A percentile compares a stretch with the other conserved stretches of the same genome.
Conservation (phyloP, 345 rosid genomes). For the Citrus medica region DNA sequence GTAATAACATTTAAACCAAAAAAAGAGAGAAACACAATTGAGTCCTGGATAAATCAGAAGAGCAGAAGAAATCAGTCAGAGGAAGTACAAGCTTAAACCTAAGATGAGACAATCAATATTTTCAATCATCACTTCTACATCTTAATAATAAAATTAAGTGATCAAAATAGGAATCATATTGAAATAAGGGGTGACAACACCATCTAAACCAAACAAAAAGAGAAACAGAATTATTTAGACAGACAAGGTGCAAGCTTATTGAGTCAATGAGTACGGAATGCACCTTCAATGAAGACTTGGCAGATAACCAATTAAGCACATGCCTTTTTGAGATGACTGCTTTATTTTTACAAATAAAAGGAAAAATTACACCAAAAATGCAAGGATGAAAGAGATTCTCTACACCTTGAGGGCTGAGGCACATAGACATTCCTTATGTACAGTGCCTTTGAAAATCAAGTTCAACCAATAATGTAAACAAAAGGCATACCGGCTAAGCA, state of each 20-base stretch:
- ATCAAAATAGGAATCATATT: neutral
- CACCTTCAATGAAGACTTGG: neutral
- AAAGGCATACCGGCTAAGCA: slow-evolving; percentile 80
- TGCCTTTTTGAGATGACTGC: neutral
- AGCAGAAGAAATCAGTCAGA: neutral
- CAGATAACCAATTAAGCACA: neutral
- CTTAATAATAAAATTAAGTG: neutral
- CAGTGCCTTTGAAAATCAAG: slow-evolving; percentile 28
- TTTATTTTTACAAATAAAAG: neutral
- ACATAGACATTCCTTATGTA: slow-evolving; percentile 5
- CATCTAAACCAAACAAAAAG: neutral
- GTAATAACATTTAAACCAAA: too few species aligned
- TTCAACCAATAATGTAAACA: slow-evolving; percentile 31
- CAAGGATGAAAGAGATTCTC: slow-evolving; percentile 3
- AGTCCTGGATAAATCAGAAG: neutral
- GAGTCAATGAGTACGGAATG: neutral
- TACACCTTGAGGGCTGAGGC: slow-evolving; percentile 12
- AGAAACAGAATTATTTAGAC: neutral
- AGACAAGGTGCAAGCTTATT: neutral
- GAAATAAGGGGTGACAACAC: neutral
- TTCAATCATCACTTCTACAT: neutral
- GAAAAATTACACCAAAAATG: slow-evolving; percentile 5
- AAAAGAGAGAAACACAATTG: neutral
- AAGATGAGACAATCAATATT: neutral
- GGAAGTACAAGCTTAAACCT: neutral